These are phyloP conservation scores for Exophiala sp. DNA, from an alignment of 2,329 filamentous ascomycete species.

Conservation along the genomic window DNA sequence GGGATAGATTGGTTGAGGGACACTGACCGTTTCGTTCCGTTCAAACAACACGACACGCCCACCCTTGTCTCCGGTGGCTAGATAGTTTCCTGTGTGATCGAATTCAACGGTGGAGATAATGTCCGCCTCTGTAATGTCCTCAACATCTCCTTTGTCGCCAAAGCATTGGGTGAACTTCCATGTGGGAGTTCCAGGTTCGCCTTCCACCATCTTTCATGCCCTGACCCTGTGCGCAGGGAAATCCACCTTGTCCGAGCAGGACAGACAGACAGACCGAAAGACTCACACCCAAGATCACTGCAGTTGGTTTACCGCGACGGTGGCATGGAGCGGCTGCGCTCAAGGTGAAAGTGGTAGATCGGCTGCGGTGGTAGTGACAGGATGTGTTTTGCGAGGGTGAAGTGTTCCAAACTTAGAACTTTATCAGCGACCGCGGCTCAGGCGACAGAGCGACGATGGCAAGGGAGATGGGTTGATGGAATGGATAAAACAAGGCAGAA, in stretches of 20 bases:
- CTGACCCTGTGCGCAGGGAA: slow-evolving; percentile 25
- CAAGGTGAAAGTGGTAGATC: background rate
- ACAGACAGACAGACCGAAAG: slow-evolving; percentile 10
- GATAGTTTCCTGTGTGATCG: slow-evolving; percentile 48
- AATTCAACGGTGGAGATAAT: slow-evolving; percentile 51
- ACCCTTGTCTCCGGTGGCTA: slow-evolving; percentile 49
- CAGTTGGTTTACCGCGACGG: slow-evolving; percentile 7
- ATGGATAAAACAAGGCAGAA: slow-evolving; percentile 6
- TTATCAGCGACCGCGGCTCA: slow-evolving; percentile 18
- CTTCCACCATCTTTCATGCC: slow-evolving; percentile 81
- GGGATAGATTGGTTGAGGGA: background rate
- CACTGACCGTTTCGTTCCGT: slow-evolving; percentile 84
- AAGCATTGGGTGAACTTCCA: slow-evolving; percentile 99
- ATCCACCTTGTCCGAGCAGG: slow-evolving; percentile 30
- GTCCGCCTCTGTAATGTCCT: slow-evolving; percentile 85
- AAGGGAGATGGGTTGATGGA: background rate
- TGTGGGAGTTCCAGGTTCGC: slow-evolving; percentile 86
- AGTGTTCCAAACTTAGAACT: slow-evolving; percentile 6
- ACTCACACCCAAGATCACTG: slow-evolving; percentile 15
- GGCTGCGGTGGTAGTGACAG: slow-evolving; percentile 5
- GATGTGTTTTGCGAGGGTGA: slow-evolving; percentile 6
- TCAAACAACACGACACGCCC: slow-evolving; percentile 49
- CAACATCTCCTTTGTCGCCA: slow-evolving; percentile 98
- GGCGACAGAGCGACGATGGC: slow-evolving; percentile 19
- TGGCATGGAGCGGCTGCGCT: slow-evolving; percentile 20